phyloP scores from a whole-genome alignment of 2,329 filamentous ascomycete genomes.

The Verticillium albo-atrum region DNA sequence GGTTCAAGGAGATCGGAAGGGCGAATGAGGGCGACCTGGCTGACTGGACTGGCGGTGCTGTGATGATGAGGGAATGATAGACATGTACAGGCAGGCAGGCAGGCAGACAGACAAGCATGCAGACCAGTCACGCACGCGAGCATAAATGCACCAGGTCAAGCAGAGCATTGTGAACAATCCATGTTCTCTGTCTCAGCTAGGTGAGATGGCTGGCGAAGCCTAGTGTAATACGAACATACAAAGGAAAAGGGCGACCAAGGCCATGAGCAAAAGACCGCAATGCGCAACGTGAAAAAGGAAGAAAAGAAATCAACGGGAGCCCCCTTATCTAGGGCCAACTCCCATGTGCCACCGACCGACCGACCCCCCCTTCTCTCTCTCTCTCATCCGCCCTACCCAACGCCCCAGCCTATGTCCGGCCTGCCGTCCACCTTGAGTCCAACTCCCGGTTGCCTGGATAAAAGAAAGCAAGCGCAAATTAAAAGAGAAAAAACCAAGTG shows the following conservation, averaged over 20 bases:
- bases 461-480: neutral
- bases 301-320: neutral
- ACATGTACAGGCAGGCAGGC: neutral
- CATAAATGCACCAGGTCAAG: neutral
- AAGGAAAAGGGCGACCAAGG: neutral
- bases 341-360: neutral
- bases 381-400: neutral
- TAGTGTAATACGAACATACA: neutral
- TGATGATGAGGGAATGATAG: slow-evolving; percentile 31
- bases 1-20: slow-evolving; percentile 27
- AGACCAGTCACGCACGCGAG: neutral
- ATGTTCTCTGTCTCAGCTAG: neutral
- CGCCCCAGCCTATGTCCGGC: neutral
- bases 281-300: neutral
- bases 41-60: slow-evolving; percentile 27
- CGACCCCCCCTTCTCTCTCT: neutral
- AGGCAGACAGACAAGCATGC: too few species aligned
- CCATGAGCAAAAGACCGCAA: neutral
- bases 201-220: neutral
- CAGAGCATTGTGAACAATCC: neutral
- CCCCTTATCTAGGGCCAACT: neutral
- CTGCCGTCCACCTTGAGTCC: neutral
- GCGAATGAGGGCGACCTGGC: slow-evolving; percentile 29
- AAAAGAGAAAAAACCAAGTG: neutral
- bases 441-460: neutral